Evolutionary conservation across 192 early-diverging fungal species (phyloP).

Genomic region (Pilaira anomala): DNA sequence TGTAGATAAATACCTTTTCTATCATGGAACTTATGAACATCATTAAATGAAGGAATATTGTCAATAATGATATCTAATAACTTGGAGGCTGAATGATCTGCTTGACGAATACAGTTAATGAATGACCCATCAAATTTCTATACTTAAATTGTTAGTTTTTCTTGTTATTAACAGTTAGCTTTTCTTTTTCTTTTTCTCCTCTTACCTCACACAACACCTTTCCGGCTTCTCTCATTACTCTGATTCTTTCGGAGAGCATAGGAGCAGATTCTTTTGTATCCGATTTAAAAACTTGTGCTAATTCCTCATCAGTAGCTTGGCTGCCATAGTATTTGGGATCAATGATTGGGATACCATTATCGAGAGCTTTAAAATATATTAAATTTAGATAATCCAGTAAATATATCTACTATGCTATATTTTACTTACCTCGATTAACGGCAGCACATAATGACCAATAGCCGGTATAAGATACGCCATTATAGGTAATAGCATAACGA

Average conservation of each 20-base stretch:
- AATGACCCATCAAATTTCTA: conserved; percentile 64
- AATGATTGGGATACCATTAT: conserved; percentile 60
- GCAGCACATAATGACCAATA: conserved; percentile 84
- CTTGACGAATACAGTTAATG: conserved; percentile 49
- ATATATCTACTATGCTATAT: too few relatives aligned
- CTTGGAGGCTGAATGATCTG: conserved; percentile 50
- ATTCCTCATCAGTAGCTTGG: conserved; percentile 35
- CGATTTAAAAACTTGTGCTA: conserved; percentile 60
- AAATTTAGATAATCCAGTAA: background rate
- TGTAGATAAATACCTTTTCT: conserved; percentile 40
- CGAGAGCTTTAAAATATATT: conserved; percentile 36
- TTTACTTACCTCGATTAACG: conserved; percentile 57
- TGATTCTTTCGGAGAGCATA: conserved; percentile 56
- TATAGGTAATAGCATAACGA: conserved; percentile 58
- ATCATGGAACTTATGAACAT: conserved; percentile 56
- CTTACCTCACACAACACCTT: conserved; percentile 54
- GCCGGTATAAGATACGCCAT: conserved; percentile 60
- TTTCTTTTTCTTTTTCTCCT: background rate
- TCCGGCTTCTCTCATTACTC: conserved; percentile 67
- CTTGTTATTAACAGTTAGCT: background rate
- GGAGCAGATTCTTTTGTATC: conserved; percentile 61
- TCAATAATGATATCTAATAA: conserved; percentile 55
- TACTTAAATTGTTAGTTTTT: background rate
- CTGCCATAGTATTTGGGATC: conserved; percentile 51
- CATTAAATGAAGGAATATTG: conserved; percentile 65